Base-by-base conservation (phyloP, 2,329 filamentous ascomycete species). In the Cercospora nicotianae region DNA sequence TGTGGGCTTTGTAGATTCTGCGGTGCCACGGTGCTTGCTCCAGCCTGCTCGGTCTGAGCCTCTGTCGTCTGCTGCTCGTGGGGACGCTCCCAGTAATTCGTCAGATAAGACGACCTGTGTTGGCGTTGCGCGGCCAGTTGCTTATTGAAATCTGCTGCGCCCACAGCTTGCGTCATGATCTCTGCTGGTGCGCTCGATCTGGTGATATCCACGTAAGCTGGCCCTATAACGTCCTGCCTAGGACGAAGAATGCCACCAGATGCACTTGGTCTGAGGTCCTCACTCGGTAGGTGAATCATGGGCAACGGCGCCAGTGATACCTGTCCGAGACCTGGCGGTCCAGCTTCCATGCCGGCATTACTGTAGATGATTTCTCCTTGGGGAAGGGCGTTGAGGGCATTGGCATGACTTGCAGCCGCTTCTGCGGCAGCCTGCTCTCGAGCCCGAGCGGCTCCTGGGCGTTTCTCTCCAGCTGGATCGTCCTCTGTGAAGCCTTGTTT, bases 401-500 rank as follows among this genome's bases (percentile, higher is more conserved):
- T 87, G 73, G 84, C 87, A 76, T 83, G 82, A 70, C 80, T 84
- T 33, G 86, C 85, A 75, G 89, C 82, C 74, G 89, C 82, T 62
- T 91, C 90, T 63, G 90, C 89, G 12, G 91, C 88, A 18, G 90
- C 90, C 53, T 91, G 90, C 81, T 97, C 92, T 76, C 94, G 87
- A 69, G 91, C 91, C 82, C 96, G 97, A 67, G 93, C 89, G 45
- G 92, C 94, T 64, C 95, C 95, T 5, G 95, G 95, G 71, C 95
- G 87, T 84, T 99, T 98, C 81, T 99, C 95, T 48, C 95, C 95
- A 3, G 95, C 95, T 61, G 94, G 86, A 79, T 99, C 95, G 70
- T 96, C 93, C 79, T 99, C 95, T 1, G 95, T 99, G 78, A 99
- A 99, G 10, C 95, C 95, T 80, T 99, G 95, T 81, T 98, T 99